Evolutionary conservation across 2,329 filamentous ascomycete species (phyloP).

Genomic region (Acephala macrosclerotiorum): DNA sequence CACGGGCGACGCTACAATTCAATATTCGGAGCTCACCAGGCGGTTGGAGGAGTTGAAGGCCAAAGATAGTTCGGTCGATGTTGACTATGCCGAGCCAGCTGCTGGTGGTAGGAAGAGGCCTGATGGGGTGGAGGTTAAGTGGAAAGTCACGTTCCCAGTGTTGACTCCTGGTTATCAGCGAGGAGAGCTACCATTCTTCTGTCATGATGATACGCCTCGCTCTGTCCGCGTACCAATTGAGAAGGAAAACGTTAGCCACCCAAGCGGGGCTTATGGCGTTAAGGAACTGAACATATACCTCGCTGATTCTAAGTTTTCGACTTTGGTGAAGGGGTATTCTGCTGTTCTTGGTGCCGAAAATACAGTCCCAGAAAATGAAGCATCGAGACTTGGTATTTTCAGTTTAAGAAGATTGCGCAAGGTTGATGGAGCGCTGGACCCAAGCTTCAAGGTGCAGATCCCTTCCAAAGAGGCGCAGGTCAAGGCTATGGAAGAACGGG

Average conservation of each 20-base stretch:
- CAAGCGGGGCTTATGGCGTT: constrained; percentile 59
- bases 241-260: constrained; percentile 53
- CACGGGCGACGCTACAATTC: constrained; percentile 44
- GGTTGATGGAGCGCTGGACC: background rate
- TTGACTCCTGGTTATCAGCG: constrained; percentile 42
- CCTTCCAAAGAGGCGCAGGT: constrained; percentile 20
- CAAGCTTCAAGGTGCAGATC: constrained; percentile 14
- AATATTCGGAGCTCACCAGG: constrained; percentile 39
- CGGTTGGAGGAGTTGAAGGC: constrained; percentile 23
- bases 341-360: constrained; percentile 32
- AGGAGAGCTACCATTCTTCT: constrained; percentile 69
- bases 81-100: constrained; percentile 56
- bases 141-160: constrained; percentile 60
- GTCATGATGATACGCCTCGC: constrained; percentile 66
- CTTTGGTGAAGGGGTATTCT: constrained; percentile 42
- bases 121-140: constrained; percentile 64
- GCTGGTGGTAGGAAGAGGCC: constrained; percentile 60
- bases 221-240: constrained; percentile 60
- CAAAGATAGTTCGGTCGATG: constrained; percentile 41
- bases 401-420: constrained; percentile 17
- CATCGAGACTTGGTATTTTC: constrained; percentile 13
- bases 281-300: constrained; percentile 51
- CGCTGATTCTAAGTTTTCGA: constrained; percentile 31
- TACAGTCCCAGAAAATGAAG: background rate
- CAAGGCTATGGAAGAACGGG: constrained; percentile 21